A percentile compares a stretch with the other conserved stretches of the same genome.
Conservation (phyloP, 148 eudicot species). For the Amaranthus cruentus region DNA sequence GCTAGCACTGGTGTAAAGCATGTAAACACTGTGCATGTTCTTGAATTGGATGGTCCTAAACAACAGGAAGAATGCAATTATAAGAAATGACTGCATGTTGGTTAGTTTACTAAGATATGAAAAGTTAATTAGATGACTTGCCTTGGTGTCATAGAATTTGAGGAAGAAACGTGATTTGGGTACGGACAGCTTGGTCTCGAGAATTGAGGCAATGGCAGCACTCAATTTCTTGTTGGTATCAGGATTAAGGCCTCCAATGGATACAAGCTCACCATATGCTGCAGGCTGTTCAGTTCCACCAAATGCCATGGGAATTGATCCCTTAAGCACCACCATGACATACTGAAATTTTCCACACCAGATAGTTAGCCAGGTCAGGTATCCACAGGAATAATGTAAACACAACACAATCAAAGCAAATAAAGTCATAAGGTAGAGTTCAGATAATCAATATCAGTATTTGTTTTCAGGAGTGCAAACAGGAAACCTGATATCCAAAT, state of each 20-base stretch:
- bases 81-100: slow-evolving; percentile 20
- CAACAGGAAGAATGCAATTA: slow-evolving; percentile 48
- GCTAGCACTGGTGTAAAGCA: slow-evolving; percentile 94
- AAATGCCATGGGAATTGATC: slow-evolving; percentile 87
- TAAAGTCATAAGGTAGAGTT: background rate
- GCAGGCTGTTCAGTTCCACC: slow-evolving; percentile 96
- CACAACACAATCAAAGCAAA: background rate
- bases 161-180: slow-evolving; percentile 73
- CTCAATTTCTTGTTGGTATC: slow-evolving; percentile 89
- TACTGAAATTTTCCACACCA: slow-evolving; percentile 43
- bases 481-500: too few relatives aligned
- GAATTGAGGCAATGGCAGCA: slow-evolving; percentile 70
- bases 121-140: slow-evolving; percentile 22
- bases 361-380: background rate
- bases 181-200: slow-evolving; percentile 70
- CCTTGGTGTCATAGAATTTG: slow-evolving; percentile 90
- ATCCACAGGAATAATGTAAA: background rate
- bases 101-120: slow-evolving; percentile 6
- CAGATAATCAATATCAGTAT: background rate
- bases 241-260: slow-evolving; percentile 84
- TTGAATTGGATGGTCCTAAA: slow-evolving; percentile 74
- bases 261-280: slow-evolving; percentile 89
- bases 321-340: slow-evolving; percentile 93
- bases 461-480: too few relatives aligned
- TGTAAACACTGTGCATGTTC: slow-evolving; percentile 89